A percentile compares a stretch with the other conserved stretches of the same genome.
These are phyloP conservation scores for Cyathus striatus DNA, from an alignment of 768 basidiomycete genomes.

Conservation along the genomic window DNA sequence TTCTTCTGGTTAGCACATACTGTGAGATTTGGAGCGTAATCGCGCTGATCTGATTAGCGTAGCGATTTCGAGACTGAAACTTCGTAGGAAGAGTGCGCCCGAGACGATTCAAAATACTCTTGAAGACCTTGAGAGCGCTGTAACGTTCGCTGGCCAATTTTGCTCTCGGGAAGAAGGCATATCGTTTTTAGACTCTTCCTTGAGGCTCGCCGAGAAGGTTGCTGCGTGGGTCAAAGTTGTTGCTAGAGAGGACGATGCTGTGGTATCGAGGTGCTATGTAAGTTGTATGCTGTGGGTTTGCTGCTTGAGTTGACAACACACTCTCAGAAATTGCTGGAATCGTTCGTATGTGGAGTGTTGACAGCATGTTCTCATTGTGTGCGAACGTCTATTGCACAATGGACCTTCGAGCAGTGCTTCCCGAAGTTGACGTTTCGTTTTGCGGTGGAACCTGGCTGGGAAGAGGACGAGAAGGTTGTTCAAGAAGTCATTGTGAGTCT, in stretches of 20 bases:
- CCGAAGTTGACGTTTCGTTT: conserved; percentile 38
- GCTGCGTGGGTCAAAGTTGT: conserved; percentile 23
- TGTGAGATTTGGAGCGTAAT: background rate
- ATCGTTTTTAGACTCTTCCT: conserved; percentile 19
- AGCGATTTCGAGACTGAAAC: conserved; percentile 43
- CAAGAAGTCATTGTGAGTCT: conserved; percentile 32
- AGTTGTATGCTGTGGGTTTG: conserved; percentile 3
- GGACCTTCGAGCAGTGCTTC: conserved; percentile 38
- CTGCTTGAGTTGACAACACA: background rate
- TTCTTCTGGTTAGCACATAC: conserved; percentile 27
- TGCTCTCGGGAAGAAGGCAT: conserved; percentile 25
- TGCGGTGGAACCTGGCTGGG: conserved; percentile 24
- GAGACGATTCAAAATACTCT: conserved; percentile 38
- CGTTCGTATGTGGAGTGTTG: conserved; percentile 30
- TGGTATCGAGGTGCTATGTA: conserved; percentile 23
- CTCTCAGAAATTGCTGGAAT: conserved; percentile 18
- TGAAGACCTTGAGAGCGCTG: conserved; percentile 25
- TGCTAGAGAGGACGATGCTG: conserved; percentile 12
- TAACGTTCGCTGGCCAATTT: conserved; percentile 18
- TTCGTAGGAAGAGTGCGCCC: conserved; percentile 34
- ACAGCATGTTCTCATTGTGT: conserved; percentile 30
- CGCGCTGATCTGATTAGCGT: background rate
- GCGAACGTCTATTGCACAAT: conserved; percentile 37
- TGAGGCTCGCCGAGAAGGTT: conserved; percentile 19
- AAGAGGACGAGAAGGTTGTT: conserved; percentile 34